Base-by-base conservation (phyloP, 331 rosid genomes). In the Stylosanthes scabra region DNA sequence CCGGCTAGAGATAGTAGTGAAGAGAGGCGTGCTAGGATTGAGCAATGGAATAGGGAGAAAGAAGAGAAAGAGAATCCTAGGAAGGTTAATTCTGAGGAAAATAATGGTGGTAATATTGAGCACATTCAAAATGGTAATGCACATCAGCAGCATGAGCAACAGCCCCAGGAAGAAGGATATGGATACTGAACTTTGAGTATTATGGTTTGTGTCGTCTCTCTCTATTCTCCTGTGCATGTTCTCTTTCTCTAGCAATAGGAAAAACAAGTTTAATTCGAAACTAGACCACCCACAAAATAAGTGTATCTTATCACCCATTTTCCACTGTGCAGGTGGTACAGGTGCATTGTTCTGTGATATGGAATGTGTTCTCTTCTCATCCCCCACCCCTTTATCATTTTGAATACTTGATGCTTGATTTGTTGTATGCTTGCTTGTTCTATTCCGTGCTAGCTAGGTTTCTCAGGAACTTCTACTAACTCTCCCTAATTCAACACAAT, bases 251-350 rank as follows among this genome's bases (percentile, higher is more conserved):
- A 68, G 55, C 49, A 9, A 28, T 77, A 65, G 71, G 66, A 28
- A 52, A 15, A 52, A 27, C 12, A 67, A 34, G 46, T 74, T 80
- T 60, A 6, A 11, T 78, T 81, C 60, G 68, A 50, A n/a, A 40
- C 40, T 37, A 71, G 50, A 65, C 65, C 74, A 59, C 73, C 66
- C 73, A 42, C 79, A 70, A 49, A 70, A 84, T 63, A 65, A 81
- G 72, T 78, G 63, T 77, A 77, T 88, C 93, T 90, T 80, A 86
- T 88, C 59, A 81, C 86, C 87, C 90, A 86, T 86, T 84, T 88
- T 86, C 88, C 86, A 80, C 86, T 90, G 90, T 90, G 96, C 91
- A 90, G 96, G 93, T 87, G 83, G 93, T 90, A 86, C 96, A 90
- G 96, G 90, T 90, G 84, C 84, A 88, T 89, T 83, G 83, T 83